Evolutionary conservation across 2,329 filamentous ascomycete species (phyloP).

Genomic region (Aureobasidium uvarum): DNA sequence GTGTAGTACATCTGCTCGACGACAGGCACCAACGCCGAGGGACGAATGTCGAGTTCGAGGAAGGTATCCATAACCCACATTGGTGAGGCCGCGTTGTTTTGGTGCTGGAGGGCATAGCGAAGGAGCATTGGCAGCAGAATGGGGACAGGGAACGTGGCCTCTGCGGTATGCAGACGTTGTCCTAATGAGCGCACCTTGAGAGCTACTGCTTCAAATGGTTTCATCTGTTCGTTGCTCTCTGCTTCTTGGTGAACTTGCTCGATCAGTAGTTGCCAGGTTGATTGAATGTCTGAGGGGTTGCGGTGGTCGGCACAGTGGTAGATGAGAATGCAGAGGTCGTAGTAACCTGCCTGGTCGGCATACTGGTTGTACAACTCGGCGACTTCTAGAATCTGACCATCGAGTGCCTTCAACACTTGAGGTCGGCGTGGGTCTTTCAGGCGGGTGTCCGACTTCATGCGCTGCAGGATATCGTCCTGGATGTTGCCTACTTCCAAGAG

Average conservation of each 20-base stretch:
- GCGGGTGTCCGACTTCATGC: constrained; percentile 69
- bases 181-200: constrained; percentile 59
- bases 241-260: constrained; percentile 60
- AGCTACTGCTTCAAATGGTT: constrained; percentile 70
- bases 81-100: constrained; percentile 48
- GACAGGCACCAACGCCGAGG: constrained; percentile 60
- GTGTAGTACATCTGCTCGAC: constrained; percentile 67
- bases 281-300: constrained; percentile 76
- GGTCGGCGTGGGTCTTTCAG: constrained; percentile 62
- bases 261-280: constrained; percentile 82
- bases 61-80: constrained; percentile 66
- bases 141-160: constrained; percentile 38
- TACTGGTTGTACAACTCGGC: constrained; percentile 92
- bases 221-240: constrained; percentile 46
- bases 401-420: constrained; percentile 65
- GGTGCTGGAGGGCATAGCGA: constrained; percentile 52
- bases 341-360: constrained; percentile 87
- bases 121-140: constrained; percentile 57
- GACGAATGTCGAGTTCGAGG: constrained; percentile 60
- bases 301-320: constrained; percentile 91
- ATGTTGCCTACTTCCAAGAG: constrained; percentile 91
- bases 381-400: constrained; percentile 74
- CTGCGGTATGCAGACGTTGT: constrained; percentile 46
- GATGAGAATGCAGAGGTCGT: constrained; percentile 88
- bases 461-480: constrained; percentile 84